Base-by-base conservation (phyloP, 352 stramenopile species). In the Elongisporangium anandrum region DNA sequence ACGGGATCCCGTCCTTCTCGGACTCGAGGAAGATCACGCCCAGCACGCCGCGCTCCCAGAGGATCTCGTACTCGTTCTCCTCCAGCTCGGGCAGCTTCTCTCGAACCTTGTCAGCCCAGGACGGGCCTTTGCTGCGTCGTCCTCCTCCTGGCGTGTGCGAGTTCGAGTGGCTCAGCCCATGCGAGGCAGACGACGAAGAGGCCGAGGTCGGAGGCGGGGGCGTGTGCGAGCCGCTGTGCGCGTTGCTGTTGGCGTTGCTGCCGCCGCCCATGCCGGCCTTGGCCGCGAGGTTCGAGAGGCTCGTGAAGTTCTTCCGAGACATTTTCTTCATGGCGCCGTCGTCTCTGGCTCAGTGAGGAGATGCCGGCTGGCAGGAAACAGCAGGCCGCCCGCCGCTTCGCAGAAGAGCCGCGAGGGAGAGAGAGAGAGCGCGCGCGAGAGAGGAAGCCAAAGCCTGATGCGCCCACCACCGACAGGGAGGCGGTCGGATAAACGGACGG, bases 11-110 rank as follows among this genome's bases (percentile, higher is more conserved):
- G 60, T 90, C 79, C 60, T 88, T 88, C 57, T 95, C 85, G 19
- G 81, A 90, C 65, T 95, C 86, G 52, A 92, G 73, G 59, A 95
- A 94, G 61, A 94, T 94, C 8, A 95, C 86, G 20, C 86, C 86
- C 22, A 95, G 72, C 60, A 93, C 84, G 55, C 86, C 86, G 41
- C 84, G 84, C 58, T 95, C 86, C 86, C 86, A 95, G 16, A 92
- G 69, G 54, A 95, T 82, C 59, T 93, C 85, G 68, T 95, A 95
- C 68, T 95, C 86, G 54, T 90, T 85, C 20, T 92, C 79, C 8
- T 72, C 75, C 5, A 95, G 65, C 4, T 77, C 70, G 29, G 86
- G 81, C 22, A 95, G 63, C 58, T 94, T 93, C 55, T 90, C 84
- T 22, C 84, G 69, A 50, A 93, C 81, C 60, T 88, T 87, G 65